Evolutionary conservation across 345 rosid species (phyloP).

Genomic region (Gossypium raimondii): DNA sequence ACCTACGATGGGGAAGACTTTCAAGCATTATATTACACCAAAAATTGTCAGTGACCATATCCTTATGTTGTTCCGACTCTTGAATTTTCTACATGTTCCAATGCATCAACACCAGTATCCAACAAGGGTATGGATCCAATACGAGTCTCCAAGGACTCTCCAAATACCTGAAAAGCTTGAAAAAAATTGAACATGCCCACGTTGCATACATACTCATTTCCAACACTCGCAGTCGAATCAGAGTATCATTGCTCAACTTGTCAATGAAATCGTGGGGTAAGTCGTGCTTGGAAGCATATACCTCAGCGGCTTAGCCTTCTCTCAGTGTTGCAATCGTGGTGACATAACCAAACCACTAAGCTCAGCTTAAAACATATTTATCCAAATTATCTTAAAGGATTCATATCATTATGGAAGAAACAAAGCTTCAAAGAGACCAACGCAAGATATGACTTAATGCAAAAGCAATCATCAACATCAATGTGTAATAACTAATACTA

Average conservation of each 20-base stretch:
- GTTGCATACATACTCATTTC: not conserved
- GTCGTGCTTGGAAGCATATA: not conserved
- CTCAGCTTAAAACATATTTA: not conserved
- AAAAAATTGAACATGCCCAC: not conserved
- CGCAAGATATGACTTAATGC: not conserved
- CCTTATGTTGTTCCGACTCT: too few relatives aligned
- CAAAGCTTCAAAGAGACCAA: conserved; percentile 2
- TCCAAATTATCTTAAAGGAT: not conserved
- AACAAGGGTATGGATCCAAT: not conserved
- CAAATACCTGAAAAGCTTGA: not conserved
- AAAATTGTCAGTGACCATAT: not conserved
- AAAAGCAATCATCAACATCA: conserved; percentile 1
- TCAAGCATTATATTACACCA: not conserved
- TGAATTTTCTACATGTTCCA: not conserved
- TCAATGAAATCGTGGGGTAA: conserved; percentile 14
- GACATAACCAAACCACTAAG: not conserved
- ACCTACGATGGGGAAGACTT: not conserved
- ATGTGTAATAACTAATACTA: not conserved
- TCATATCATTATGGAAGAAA: not conserved
- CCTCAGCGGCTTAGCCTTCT: not conserved
- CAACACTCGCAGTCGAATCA: not conserved
- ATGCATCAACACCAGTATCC: conserved; percentile 1
- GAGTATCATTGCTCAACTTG: not conserved
- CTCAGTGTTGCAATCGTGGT: not conserved
- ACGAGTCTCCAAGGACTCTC: not conserved